Evolutionary conservation across 164 flowering plant genomes (phyloP).

Genomic region (Tinospora cordifolia): DNA sequence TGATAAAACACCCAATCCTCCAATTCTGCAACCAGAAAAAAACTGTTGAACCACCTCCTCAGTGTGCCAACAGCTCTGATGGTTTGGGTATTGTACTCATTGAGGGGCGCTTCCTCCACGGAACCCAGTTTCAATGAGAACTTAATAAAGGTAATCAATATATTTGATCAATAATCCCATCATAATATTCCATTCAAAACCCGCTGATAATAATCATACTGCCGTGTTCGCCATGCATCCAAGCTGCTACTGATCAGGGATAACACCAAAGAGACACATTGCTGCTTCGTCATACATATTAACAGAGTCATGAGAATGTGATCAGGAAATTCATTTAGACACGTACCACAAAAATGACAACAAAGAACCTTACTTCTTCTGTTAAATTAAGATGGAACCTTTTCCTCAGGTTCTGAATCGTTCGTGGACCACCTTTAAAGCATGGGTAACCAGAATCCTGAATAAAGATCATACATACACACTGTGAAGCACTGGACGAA

Average conservation of each 20-base stretch:
- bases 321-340: background rate
- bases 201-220: constrained; percentile 95
- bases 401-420: constrained; percentile 90
- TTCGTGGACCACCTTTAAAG: constrained; percentile 94
- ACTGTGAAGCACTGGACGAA: background rate
- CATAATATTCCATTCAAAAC: constrained; percentile 97
- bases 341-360: background rate
- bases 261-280: constrained; percentile 97
- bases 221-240: constrained; percentile 99
- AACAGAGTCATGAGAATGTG: constrained; percentile 4
- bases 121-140: constrained; percentile 13
- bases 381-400: constrained; percentile 89
- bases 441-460: constrained; percentile 99
- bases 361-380: constrained; percentile 62
- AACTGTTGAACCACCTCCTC: constrained; percentile 8
- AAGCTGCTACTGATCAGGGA: constrained; percentile 96
- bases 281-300: constrained; percentile 48
- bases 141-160: background rate
- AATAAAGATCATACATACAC: constrained; percentile 10
- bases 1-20: constrained; percentile 10
- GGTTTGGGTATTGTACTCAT: constrained; percentile 9
- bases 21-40: constrained; percentile 11
- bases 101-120: constrained; percentile 12
- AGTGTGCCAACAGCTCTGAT: constrained; percentile 2
- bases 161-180: constrained; percentile 12